These are phyloP conservation scores for Pseudomicrostroma phylloplanum DNA, from an alignment of 1,284 basidiomycete genomes.

Conservation along the genomic window DNA sequence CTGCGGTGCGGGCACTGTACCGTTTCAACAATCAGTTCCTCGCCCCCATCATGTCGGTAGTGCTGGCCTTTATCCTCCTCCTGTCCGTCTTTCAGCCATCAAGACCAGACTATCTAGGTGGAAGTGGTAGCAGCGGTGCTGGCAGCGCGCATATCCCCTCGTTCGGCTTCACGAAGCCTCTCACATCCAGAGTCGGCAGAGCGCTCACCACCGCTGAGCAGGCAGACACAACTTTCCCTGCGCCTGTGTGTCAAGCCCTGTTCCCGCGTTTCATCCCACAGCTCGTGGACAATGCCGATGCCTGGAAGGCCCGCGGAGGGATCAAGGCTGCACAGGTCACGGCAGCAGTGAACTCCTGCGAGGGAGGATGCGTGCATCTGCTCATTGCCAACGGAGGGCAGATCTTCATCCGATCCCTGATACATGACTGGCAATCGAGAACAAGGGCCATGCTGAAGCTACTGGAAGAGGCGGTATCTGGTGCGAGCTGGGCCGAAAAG, in stretches of 20 bases:
- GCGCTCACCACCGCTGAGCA: too few species aligned
- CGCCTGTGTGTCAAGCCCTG: conserved; percentile 19
- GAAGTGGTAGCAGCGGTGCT: too few species aligned
- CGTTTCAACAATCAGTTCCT: too few species aligned
- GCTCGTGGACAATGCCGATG: conserved; percentile 19
- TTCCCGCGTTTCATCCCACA: conserved; percentile 34
- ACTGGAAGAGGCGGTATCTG: conserved; percentile 16
- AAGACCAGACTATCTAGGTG: too few species aligned
- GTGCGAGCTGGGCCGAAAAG: conserved; percentile 17
- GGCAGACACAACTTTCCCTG: conserved; percentile 12
- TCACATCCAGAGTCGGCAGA: too few species aligned
- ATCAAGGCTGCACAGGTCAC: neutral
- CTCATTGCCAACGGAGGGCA: neutral
- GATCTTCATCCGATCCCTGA: conserved; percentile 13
- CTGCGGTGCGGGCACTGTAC: too few species aligned
- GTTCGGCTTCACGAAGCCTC: too few species aligned
- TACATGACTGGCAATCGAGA: conserved; percentile 25
- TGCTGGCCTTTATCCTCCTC: too few species aligned
- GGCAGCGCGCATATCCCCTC: too few species aligned
- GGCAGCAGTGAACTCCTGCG: neutral
- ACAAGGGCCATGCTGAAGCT: conserved; percentile 19
- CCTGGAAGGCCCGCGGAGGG: conserved; percentile 20
- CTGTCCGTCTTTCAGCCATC: too few species aligned
- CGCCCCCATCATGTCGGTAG: too few species aligned
- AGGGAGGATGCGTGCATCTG: neutral